Percentiles rank a stretch among this genome's conserved stretches.
phyloP scores from a whole-genome alignment of 805 yeast genomes.

The Hanseniaspora nectarophila region DNA sequence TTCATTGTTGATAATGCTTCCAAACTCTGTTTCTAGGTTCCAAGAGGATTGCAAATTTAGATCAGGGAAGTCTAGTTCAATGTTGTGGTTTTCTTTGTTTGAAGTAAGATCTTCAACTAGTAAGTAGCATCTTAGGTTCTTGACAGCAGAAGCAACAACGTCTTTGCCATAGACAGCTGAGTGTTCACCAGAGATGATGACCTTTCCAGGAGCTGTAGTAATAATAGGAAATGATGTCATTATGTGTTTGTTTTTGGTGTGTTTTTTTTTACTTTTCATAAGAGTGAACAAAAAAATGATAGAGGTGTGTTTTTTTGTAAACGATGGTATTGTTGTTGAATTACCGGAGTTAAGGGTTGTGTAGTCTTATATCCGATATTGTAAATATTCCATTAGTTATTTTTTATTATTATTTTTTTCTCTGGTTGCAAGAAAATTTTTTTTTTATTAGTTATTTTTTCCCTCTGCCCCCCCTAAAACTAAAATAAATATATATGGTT shows the following conservation, averaged over 20 bases:
- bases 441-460: no score
- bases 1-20: not conserved
- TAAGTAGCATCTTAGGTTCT: conserved; percentile 67
- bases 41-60: conserved; percentile 55
- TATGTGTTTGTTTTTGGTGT: not conserved
- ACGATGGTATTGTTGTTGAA: not conserved
- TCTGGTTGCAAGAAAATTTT: conserved; percentile 11
- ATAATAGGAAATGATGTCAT: conserved; percentile 41
- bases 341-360: not conserved
- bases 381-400: not conserved
- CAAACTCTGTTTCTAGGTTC: conserved; percentile 27
- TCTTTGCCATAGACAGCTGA: conserved; percentile 89
- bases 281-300: not conserved
- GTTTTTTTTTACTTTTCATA: no score
- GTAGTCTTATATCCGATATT: not conserved
- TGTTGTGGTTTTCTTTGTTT: conserved; percentile 29
- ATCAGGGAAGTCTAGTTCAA: conserved; percentile 73
- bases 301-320: not conserved
- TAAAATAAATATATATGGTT: no score
- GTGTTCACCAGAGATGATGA: conserved; percentile 91
- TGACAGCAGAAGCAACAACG: conserved; percentile 87
- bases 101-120: conserved; percentile 35
- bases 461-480: no score
- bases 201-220: conserved; percentile 93
- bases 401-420: conserved; percentile 1